Percentiles rank a stretch among this genome's conserved stretches.
Conservation (phyloP, 2,329 filamentous ascomycete species). For the Cladophialophora exuberans region DNA sequence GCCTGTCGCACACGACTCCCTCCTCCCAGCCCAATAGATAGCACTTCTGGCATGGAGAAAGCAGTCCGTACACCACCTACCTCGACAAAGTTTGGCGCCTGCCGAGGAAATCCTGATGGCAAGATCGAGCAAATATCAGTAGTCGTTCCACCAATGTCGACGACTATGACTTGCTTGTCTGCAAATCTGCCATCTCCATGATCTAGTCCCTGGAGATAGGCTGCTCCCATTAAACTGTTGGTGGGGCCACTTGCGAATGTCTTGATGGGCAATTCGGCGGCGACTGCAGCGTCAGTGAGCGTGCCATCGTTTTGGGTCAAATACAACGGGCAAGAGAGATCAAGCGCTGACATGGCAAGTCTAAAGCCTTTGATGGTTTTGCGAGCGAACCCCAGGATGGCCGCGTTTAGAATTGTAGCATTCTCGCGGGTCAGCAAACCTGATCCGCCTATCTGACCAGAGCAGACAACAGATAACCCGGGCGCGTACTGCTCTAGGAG, state of each 20-base stretch:
- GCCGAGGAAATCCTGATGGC: conserved; percentile 62
- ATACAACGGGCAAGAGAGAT: conserved; percentile 59
- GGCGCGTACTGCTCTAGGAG: conserved; percentile 45
- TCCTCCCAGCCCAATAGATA: conserved; percentile 61
- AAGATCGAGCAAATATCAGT: conserved; percentile 63
- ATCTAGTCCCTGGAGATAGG: conserved; percentile 55
- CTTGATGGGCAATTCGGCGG: conserved; percentile 60
- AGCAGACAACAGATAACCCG: conserved; percentile 46
- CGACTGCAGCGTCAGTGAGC: conserved; percentile 57
- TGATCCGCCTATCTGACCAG: conserved; percentile 49
- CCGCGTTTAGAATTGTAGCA: conserved; percentile 66
- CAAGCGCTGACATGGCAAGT: conserved; percentile 54
- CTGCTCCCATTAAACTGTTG: conserved; percentile 66
- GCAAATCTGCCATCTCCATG: conserved; percentile 26
- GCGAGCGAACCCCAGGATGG: conserved; percentile 61
- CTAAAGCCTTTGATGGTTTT: conserved; percentile 62
- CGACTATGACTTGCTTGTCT: conserved; percentile 48
- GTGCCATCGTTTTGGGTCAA: conserved; percentile 69
- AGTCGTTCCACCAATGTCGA: conserved; percentile 64
- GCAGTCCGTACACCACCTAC: conserved; percentile 63
- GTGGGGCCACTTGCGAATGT: conserved; percentile 67
- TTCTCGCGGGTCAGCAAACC: conserved; percentile 64
- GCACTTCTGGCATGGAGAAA: conserved; percentile 61
- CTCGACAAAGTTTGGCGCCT: conserved; percentile 62
- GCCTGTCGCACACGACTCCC: conserved; percentile 50